phyloP scores from a whole-genome alignment of 1,139 yeast genomes.

The Citeromyces siamensis region DNA sequence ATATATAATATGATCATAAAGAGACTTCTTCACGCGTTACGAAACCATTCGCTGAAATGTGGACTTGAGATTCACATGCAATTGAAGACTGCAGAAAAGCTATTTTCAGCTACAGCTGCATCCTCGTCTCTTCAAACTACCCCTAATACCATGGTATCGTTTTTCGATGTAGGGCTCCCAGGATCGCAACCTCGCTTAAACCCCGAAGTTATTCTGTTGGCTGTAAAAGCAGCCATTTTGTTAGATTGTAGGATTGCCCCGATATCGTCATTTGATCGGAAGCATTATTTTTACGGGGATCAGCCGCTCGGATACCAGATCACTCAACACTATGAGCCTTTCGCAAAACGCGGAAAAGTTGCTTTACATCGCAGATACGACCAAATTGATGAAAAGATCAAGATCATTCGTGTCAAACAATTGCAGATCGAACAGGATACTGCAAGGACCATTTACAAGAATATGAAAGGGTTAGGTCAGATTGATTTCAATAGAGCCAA shows the following conservation, averaged over 20 bases:
- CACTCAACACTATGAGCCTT: slow-evolving; percentile 79
- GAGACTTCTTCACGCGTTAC: neutral
- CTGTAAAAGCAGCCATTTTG: slow-evolving; percentile 65
- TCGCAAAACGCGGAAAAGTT: slow-evolving; percentile 57
- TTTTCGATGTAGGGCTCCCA: slow-evolving; percentile 78
- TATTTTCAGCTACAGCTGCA: slow-evolving; percentile 51
- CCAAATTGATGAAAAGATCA: slow-evolving; percentile 28
- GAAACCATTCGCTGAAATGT: slow-evolving; percentile 42
- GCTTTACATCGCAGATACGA: slow-evolving; percentile 38
- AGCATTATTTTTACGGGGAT: slow-evolving; percentile 93
- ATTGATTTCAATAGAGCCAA: slow-evolving; percentile 81
- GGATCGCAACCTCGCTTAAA: slow-evolving; percentile 87
- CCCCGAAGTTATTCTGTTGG: slow-evolving; percentile 59
- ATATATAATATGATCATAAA: neutral
- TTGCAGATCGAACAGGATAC: slow-evolving; percentile 92
- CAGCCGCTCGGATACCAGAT: slow-evolving; percentile 96
- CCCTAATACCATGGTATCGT: slow-evolving; percentile 67
- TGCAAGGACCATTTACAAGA: slow-evolving; percentile 61
- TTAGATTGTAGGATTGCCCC: slow-evolving; percentile 46
- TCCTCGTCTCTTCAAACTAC: slow-evolving; percentile 28
- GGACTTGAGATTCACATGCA: slow-evolving; percentile 95
- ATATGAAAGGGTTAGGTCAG: slow-evolving; percentile 22
- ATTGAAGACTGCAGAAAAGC: slow-evolving; percentile 56
- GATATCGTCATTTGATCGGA: slow-evolving; percentile 69
- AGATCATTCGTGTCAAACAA: slow-evolving; percentile 47